phyloP scores from a whole-genome alignment of 176 grass and related monocot species.

The Carex kokanica region DNA sequence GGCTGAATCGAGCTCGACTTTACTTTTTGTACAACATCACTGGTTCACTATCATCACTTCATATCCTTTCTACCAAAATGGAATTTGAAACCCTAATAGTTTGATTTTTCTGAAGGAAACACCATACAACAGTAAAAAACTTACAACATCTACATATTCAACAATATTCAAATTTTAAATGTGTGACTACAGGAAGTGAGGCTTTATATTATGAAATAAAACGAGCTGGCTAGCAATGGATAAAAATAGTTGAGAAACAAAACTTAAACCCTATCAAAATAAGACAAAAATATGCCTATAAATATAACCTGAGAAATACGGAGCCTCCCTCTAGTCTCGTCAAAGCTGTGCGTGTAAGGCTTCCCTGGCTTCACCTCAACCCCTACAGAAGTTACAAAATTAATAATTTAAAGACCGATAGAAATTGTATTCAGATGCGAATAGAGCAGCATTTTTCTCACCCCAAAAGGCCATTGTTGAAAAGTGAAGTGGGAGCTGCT shows the following conservation, averaged over 20 bases:
- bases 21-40: background rate
- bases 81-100: background rate
- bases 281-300: background rate
- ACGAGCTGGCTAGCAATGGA: background rate
- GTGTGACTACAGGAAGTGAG: background rate
- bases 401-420: background rate
- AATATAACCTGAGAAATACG: slow-evolving; percentile 58
- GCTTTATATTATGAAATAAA: background rate
- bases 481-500: background rate
- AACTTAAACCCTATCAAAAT: background rate
- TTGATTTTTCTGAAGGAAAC: background rate
- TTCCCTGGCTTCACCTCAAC: slow-evolving; percentile 80
- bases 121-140: background rate
- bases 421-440: background rate
- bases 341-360: slow-evolving; percentile 53
- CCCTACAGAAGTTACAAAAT: slow-evolving; percentile 17
- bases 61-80: background rate
- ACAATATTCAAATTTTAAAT: background rate
- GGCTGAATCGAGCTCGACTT: background rate
- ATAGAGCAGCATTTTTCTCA: slow-evolving; percentile 25
- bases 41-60: background rate
- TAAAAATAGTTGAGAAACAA: slow-evolving; percentile 4
- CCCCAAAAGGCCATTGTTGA: slow-evolving; percentile 76
- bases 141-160: background rate
- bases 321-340: slow-evolving; percentile 41